Evolutionary conservation across 2,329 filamentous ascomycete species (phyloP).

Genomic region (Diplodia mutila): DNA sequence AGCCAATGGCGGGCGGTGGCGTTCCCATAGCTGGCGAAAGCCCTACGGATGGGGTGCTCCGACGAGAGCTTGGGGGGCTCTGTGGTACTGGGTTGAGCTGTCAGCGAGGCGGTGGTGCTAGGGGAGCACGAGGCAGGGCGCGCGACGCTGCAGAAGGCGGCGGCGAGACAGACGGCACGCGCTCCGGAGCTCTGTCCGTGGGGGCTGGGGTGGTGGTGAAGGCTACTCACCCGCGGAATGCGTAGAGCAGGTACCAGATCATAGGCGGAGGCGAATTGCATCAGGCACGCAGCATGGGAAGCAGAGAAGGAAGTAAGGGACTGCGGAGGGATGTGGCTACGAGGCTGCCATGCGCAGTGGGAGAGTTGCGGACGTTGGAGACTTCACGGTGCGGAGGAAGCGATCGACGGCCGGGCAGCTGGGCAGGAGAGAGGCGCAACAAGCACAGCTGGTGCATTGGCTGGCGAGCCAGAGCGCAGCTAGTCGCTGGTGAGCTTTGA

Average conservation of each 20-base stretch:
- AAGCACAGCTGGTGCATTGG: conserved; percentile 22
- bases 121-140: conserved; percentile 14
- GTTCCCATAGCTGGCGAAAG: conserved; percentile 71
- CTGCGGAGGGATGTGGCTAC: conserved; percentile 13
- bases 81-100: conserved; percentile 62
- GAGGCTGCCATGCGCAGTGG: conserved; percentile 20
- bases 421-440: conserved; percentile 13
- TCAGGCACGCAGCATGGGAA: conserved; percentile 20
- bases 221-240: conserved; percentile 70
- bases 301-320: conserved; percentile 21
- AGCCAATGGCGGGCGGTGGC: conserved; percentile 74
- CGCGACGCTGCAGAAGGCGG: background rate
- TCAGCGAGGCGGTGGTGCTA: background rate
- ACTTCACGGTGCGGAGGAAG: conserved; percentile 1
- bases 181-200: background rate
- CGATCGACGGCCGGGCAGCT: conserved; percentile 19
- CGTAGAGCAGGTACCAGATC: conserved; percentile 80
- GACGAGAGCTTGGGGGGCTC: conserved; percentile 69
- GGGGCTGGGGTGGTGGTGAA: background rate
- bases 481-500: conserved; percentile 11
- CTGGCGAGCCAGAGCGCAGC: conserved; percentile 9
- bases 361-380: background rate
- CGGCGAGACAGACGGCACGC: conserved; percentile 1
- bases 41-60: conserved; percentile 66
- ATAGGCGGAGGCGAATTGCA: conserved; percentile 44